Evolutionary conservation across 257 asterid genomes (phyloP).

Genomic region (Fraxinus cuspidata): DNA sequence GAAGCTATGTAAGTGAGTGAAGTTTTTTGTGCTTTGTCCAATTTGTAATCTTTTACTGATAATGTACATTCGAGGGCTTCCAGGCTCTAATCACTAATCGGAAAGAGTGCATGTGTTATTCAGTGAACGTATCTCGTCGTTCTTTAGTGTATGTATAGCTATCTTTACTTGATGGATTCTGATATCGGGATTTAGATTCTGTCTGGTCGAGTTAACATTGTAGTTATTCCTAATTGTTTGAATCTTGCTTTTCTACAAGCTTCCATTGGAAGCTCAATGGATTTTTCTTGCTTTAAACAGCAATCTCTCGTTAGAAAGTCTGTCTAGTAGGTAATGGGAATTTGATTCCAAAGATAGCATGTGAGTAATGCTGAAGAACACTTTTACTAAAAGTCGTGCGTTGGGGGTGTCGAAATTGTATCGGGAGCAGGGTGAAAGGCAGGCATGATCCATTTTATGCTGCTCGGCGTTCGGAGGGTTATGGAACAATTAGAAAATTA

Average conservation of each 20-base stretch:
- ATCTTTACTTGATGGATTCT: neutral
- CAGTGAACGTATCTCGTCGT: neutral
- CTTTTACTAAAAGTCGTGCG: neutral
- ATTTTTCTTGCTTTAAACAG: neutral
- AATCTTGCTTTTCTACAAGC: neutral
- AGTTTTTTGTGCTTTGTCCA: slow-evolving; percentile 37
- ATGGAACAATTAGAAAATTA: neutral
- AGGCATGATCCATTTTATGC: neutral
- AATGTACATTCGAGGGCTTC: slow-evolving; percentile 2
- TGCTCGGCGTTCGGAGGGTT: neutral
- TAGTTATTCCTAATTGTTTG: neutral
- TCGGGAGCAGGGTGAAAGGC: neutral
- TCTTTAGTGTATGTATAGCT: neutral
- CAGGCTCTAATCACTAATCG: neutral
- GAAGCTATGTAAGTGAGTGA: slow-evolving; percentile 35
- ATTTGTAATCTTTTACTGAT: slow-evolving; percentile 1
- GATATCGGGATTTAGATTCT: neutral
- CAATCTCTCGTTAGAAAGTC: neutral
- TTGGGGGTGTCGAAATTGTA: neutral
- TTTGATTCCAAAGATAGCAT: neutral
- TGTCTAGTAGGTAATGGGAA: neutral
- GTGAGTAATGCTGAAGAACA: neutral
- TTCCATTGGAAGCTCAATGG: neutral
- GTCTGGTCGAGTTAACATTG: neutral
- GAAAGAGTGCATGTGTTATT: slow-evolving; percentile 7